These are phyloP conservation scores for Saccharomyces hybrid DNA, from an alignment of 1,139 yeast genomes.

Conservation along the genomic window DNA sequence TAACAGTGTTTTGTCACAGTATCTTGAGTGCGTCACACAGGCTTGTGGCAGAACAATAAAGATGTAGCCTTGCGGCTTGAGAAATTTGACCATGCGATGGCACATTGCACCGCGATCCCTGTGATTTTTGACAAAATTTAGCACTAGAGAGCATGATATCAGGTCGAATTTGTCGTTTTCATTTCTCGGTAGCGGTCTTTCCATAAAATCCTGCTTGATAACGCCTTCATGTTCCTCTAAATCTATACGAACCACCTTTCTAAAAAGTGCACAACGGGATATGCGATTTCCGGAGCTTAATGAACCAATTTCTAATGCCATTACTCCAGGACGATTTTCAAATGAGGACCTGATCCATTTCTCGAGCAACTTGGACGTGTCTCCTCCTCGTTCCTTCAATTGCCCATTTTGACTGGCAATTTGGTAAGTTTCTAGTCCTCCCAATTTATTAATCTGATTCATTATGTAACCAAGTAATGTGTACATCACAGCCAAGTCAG, in stretches of 20 bases:
- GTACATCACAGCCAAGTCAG: conserved; percentile 11
- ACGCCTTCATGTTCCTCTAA: conserved; percentile 54
- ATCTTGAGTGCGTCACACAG: conserved; percentile 75
- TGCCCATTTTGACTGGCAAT: conserved; percentile 87
- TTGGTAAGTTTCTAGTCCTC: conserved; percentile 73
- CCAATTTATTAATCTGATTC: conserved; percentile 51
- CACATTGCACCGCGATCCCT: conserved; percentile 72
- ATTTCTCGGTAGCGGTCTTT: conserved; percentile 51
- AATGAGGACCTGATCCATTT: conserved; percentile 50
- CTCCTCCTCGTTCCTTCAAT: conserved; percentile 72
- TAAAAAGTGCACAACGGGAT: conserved; percentile 48
- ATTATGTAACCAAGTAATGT: conserved; percentile 45
- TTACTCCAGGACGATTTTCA: conserved; percentile 2
- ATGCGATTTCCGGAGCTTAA: conserved; percentile 61
- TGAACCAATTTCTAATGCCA: conserved; percentile 78
- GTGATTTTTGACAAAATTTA: conserved; percentile 80
- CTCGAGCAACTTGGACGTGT: conserved; percentile 68
- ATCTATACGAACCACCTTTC: conserved; percentile 57
- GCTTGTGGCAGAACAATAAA: conserved; percentile 87
- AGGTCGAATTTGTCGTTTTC: conserved; percentile 48
- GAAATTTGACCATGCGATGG: conserved; percentile 48
- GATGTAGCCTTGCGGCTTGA: conserved; percentile 36
- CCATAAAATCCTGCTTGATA: conserved; percentile 75
- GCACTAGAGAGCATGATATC: conserved; percentile 76
- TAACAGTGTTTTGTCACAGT: conserved; percentile 29